Evolutionary conservation across 345 rosid species (phyloP), one percentile per base, ranked within the genome.

Genomic region (Psidium guajava): DNA sequence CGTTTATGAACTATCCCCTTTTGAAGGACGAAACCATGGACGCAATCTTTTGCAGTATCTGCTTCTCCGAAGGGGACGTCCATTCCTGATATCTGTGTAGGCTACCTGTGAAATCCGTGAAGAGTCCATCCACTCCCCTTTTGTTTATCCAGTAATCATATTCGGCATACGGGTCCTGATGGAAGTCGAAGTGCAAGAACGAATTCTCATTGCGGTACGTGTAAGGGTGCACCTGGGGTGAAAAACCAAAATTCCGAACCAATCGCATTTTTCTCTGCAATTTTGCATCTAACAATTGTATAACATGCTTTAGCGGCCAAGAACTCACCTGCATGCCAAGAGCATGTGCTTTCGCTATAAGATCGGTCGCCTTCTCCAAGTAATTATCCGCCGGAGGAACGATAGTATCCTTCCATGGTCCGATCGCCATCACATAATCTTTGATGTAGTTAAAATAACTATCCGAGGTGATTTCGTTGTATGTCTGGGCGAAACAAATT

Each of bases 381-480:
- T 89, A 90, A 73, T 90, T 87, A 25, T 87, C 40, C n/a, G 0
- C 69, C 2, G 85, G 89, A 11, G 91, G 90, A n/a, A 91, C 89
- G 6, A 91, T 47, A 8, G 92, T 90, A 80, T 91, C 92, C 85
- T 91, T 91, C 91, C 92, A 91, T 5, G 92, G 93, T 56, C 93
- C 92, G 36, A 90, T 90, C 11, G 90, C 93, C 52, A 91, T 85
- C 86, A 90, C 91, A 20, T 91, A 85, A 11, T 91, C 87, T 84
- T 88, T 91, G 36, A 91, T 88, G 86, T 86, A 85, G 87, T 88
- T 80, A 27, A 90, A 84, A 82, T 89, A 91, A 32, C 82, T 57
- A 86, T 91, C 90, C 11, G 92, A 91, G 82, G 93, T 91, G 61
- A 91, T 88, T 82, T 89, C 90, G 81, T 85, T 74, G 53, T 88